phyloP scores from a whole-genome alignment of 2,329 filamentous ascomycete species.

The Myrmaecium sp. region DNA sequence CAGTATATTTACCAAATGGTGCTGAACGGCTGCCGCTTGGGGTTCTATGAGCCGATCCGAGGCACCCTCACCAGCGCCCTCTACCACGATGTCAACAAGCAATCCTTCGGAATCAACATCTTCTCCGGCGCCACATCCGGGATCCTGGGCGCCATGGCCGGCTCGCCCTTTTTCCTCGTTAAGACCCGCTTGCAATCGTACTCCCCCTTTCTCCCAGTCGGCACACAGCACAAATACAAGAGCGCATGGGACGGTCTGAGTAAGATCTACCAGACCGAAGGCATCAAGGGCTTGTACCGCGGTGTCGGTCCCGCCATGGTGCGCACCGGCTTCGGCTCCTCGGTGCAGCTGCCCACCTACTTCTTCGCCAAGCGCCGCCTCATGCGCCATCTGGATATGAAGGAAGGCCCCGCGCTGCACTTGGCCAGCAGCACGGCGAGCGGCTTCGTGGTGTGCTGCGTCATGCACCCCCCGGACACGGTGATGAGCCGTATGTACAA shows the following conservation, averaged over 20 bases:
- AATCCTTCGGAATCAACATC: conserved; percentile 84
- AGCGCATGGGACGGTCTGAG: conserved; percentile 70
- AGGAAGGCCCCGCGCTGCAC: conserved; percentile 80
- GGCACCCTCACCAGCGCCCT: conserved; percentile 50
- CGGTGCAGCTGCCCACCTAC: conserved; percentile 91
- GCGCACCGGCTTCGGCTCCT: conserved; percentile 85
- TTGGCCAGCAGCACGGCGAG: conserved; percentile 75
- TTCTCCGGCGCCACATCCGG: conserved; percentile 80
- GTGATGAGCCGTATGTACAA: conserved; percentile 99
- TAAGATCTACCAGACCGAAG: conserved; percentile 65
- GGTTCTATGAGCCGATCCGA: conserved; percentile 94
- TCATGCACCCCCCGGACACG: conserved; percentile 98
- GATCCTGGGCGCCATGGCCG: conserved; percentile 78
- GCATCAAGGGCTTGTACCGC: conserved; percentile 66
- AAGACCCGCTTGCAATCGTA: conserved; percentile 93
- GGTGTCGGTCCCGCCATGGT: conserved; percentile 91
- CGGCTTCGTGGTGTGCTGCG: conserved; percentile 89
- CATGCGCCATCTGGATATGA: conserved; percentile 66
- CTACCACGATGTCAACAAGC: conserved; percentile 54
- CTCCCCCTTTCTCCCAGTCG: conserved; percentile 81
- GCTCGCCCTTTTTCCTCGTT: conserved; percentile 92
- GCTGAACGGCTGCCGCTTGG: conserved; percentile 87
- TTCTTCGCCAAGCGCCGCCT: conserved; percentile 90
- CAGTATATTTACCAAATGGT: conserved; percentile 90
- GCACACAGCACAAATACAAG: conserved; percentile 87